Conservation (phyloP, 768 basidiomycete genomes). For the Pluteus cervinus region DNA sequence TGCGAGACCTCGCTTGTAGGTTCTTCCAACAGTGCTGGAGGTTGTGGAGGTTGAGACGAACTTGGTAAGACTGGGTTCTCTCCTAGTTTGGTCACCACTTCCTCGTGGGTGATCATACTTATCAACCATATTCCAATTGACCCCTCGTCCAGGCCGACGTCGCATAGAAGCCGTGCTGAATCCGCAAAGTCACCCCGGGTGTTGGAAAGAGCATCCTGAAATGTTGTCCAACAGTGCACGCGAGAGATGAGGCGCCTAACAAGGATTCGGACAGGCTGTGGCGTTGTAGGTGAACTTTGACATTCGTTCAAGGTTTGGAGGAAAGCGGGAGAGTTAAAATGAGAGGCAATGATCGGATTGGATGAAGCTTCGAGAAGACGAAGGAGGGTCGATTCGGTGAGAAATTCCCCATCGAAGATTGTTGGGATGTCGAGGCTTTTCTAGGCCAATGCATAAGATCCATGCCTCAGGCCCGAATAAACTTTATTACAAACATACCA, state of each 20-base stretch:
- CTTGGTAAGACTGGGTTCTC: slow-evolving; percentile 31
- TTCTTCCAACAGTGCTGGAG: slow-evolving; percentile 32
- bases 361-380: slow-evolving; percentile 59
- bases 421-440: slow-evolving; percentile 47
- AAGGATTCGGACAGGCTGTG: slow-evolving; percentile 35
- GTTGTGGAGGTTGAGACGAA: slow-evolving; percentile 23
- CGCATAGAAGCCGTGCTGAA: slow-evolving; percentile 48
- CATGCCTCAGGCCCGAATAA: background rate
- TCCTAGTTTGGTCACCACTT: slow-evolving; percentile 39
- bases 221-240: slow-evolving; percentile 50
- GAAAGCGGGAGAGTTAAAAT: slow-evolving; percentile 40
- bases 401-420: slow-evolving; percentile 46
- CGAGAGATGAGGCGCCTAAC: slow-evolving; percentile 43
- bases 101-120: slow-evolving; percentile 56
- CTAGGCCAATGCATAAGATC: slow-evolving; percentile 24
- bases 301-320: slow-evolving; percentile 33
- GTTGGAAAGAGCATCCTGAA: slow-evolving; percentile 58
- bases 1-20: slow-evolving; percentile 27
- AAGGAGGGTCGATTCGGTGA: slow-evolving; percentile 51
- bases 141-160: slow-evolving; percentile 58
- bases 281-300: slow-evolving; percentile 27
- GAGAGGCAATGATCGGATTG: slow-evolving; percentile 57
- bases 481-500: slow-evolving; percentile 25
- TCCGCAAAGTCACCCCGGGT: slow-evolving; percentile 42
- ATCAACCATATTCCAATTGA: slow-evolving; percentile 70